Base-by-base conservation (phyloP, 73 alveolate species). In the Paramecium biaurelia region DNA sequence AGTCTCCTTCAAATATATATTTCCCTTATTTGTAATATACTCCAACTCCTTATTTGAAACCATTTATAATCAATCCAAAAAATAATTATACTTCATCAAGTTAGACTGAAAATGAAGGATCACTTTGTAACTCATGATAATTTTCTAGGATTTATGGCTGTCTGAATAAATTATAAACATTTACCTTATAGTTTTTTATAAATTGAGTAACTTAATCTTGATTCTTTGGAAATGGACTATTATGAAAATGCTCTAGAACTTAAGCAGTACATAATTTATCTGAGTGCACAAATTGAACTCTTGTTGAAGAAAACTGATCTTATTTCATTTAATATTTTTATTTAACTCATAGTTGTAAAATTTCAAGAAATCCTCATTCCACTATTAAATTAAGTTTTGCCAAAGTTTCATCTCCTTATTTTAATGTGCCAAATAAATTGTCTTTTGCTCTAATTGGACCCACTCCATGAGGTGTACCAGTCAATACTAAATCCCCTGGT, bases 381-480 rank as follows among this genome's bases (percentile, higher is more conserved):
- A 79, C 56, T 12, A 21, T 18, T 14, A 79, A 45, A 43, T 79
- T 34, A 38, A 79, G 42, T 14, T 42, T 10, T 20, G 76, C 42
- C 56, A 79, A 79, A 23, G 56, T 24, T 63, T 43, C 21, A 20
- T 45, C 90, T 20, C 56, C 90, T 45, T 47, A 43, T 23, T 45
- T 43, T 26, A 79, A 23, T 12, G 70, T 79, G 7, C 90, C 94
- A 7, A 6, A 5, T 45, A 89, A 45, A 6, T 89, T 35, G 67
- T 96, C 99, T 12, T 97, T 97, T 1, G 28, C 72, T 32, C 88
- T 90, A n/a, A 96, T 88, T 11, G 97, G 99, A 28, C 99, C 99
- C 2, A 95, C 96, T 12, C 98, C 98, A 34, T 90, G 95, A 1
- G 99, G 99, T 42, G 99, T 96, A 0, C 99, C 99, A 4, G 99